Base-by-base conservation (phyloP, 1,284 basidiomycete species). In the Pyrrhoderma noxium region DNA sequence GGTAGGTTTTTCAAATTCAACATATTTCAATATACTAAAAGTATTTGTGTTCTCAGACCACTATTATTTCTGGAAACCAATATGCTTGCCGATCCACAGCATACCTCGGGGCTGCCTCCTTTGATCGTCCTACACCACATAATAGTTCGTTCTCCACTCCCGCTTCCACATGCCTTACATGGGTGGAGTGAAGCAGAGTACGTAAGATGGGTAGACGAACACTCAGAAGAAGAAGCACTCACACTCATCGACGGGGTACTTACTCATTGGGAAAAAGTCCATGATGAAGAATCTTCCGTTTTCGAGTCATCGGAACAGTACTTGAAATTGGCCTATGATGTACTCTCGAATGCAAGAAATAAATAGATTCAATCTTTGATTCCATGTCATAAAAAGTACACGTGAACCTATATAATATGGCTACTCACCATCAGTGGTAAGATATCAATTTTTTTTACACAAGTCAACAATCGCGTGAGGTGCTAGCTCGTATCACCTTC, bases 161-260 rank as follows among this genome's bases (percentile, higher is more conserved):
- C 82, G 2, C 73, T 97, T 25, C 93, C 93, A 5, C 91, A 96
- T 64, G 75, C 80, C 46, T 67, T 92, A 46, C 90, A 95, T 61
- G 85, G 87, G 0, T 96, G 93, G 93, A 85, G 89, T 53, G 90
- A 95, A 64, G 78, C 84, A 8, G 93, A 96, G 68, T 97, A 96
- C 63, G 88, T 92, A 40, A 78, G 85, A 41, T 93, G 88, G 87
- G 76, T 91, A 23, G 82, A 87, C 52, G 85, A 90, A 60, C 88
- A 89, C 60, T 72, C 79, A 8, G 78, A 82, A 54, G 75, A 75
- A 55, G 88, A 90, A 62, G 77, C 82, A 2, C 76, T 79, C 73
- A 77, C 79, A 14, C 73, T 91, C 37, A 70, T 91, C 23, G 84
- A 89, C 46, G 73, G 80, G 8, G 82, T 82, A 4, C 65, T 91